Conservation (phyloP, 139 green algal species). For the Monoraphidium neglectum region DNA sequence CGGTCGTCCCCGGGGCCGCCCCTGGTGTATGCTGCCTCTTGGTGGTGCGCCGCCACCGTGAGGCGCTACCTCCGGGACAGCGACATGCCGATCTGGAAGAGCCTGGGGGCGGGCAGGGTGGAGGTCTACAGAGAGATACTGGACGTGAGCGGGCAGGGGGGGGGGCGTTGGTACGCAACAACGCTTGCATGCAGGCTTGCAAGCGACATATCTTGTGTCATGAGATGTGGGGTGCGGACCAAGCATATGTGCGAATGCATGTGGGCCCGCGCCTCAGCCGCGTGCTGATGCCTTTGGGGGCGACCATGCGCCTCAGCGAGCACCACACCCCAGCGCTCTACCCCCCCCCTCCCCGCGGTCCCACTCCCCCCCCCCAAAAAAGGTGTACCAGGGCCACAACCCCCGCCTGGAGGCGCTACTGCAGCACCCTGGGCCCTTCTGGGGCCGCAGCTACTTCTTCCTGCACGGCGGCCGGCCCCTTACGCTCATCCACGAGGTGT, state of each 20-base stretch:
- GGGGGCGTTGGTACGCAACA: not conserved
- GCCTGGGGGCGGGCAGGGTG: constrained; percentile 11
- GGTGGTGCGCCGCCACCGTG: constrained; percentile 80
- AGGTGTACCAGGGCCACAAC: constrained; percentile 71
- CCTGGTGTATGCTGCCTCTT: constrained; percentile 92
- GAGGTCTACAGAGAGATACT: constrained; percentile 21
- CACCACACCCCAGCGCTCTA: not conserved
- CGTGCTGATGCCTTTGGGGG: too few species aligned
- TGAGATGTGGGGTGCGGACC: not conserved
- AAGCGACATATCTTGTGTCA: not conserved
- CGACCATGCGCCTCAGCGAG: too few species aligned
- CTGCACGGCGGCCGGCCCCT: constrained; percentile 83
- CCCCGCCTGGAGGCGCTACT: constrained; percentile 54
- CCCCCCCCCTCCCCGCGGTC: too few species aligned
- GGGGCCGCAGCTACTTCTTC: constrained; percentile 93
- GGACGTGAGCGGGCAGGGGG: not conserved
- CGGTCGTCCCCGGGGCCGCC: constrained; percentile 23
- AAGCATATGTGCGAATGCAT: too few species aligned
- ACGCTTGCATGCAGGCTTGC: not conserved
- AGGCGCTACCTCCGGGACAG: constrained; percentile 28
- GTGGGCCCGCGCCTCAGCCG: too few species aligned
- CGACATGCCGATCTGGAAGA: constrained; percentile 16
- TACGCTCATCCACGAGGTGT: constrained; percentile 97
- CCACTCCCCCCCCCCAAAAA: not conserved
- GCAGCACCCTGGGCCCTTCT: constrained; percentile 75